Conservation (phyloP, 2,329 filamentous ascomycete species). For the Xylaria sp. region DNA sequence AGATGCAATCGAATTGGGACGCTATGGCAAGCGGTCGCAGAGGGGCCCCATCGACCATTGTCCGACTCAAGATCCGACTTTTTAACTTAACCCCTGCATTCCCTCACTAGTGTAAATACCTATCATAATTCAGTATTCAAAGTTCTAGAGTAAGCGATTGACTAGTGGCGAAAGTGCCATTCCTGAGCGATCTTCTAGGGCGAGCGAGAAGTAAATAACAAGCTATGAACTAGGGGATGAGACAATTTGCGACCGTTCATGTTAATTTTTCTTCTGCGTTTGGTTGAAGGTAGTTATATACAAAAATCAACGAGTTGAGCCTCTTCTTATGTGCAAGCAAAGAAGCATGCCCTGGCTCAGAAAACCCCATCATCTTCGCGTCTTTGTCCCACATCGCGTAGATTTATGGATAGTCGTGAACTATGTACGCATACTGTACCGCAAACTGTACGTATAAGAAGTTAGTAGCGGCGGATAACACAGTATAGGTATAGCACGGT, state of each 20-base stretch:
- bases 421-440: no score
- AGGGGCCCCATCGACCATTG: conserved; percentile 21
- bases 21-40: conserved; percentile 10
- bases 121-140: not conserved
- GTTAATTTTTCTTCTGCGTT: no score
- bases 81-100: conserved; percentile 31
- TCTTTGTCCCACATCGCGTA: conserved; percentile 22
- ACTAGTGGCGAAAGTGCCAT: not conserved
- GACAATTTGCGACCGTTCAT: not conserved
- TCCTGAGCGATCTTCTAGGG: not conserved
- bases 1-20: conserved; percentile 7
- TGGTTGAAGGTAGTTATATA: not conserved
- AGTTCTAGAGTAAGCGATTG: conserved; percentile 9
- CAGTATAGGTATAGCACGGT: not conserved
- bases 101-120: not conserved
- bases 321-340: not conserved
- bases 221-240: not conserved
- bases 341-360: not conserved
- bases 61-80: not conserved
- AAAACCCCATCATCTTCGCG: conserved; percentile 23
- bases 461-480: not conserved
- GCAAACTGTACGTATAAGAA: no score
- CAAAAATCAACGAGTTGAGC: not conserved
- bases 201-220: not conserved
- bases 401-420: not conserved